Percentiles rank a stretch among this genome's conserved stretches.
phyloP scores from a whole-genome alignment of 1,139 yeast genomes.

The Zygosaccharomyces pseudobailii region DNA sequence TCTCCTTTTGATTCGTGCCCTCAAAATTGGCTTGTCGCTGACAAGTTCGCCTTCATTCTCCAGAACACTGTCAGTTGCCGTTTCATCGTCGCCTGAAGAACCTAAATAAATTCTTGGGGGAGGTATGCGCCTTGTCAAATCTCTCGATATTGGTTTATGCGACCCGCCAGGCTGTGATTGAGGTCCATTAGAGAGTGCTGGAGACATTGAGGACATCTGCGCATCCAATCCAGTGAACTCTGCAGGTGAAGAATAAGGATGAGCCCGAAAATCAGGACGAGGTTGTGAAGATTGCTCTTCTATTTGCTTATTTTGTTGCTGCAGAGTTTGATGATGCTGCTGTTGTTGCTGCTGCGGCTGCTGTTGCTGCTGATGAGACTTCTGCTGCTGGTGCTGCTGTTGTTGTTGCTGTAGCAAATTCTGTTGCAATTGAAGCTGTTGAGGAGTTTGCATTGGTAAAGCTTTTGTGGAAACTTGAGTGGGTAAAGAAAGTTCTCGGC shows the following conservation, averaged over 20 bases:
- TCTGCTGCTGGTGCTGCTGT: neutral
- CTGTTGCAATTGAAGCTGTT: neutral
- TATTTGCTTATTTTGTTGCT: neutral
- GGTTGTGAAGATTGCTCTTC: neutral
- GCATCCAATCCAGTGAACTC: neutral
- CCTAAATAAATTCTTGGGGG: conserved; percentile 14
- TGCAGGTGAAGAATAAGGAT: neutral
- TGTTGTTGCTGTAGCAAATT: neutral
- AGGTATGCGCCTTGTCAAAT: conserved; percentile 13
- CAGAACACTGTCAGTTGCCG: neutral
- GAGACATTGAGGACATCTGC: neutral
- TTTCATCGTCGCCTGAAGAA: conserved; percentile 4
- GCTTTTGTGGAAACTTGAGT: neutral
- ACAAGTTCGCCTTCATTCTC: conserved; percentile 1
- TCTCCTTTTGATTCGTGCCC: neutral
- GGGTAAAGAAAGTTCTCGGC: neutral
- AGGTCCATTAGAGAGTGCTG: neutral
- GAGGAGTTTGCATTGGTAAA: neutral
- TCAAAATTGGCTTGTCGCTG: neutral
- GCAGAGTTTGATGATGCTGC: neutral
- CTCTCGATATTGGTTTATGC: conserved; percentile 4
- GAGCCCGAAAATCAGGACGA: neutral
- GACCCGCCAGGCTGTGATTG: neutral
- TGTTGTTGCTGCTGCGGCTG: too few species aligned
- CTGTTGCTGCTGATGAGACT: neutral